These are phyloP conservation scores for Mortierella sp. DNA, from an alignment of 371 early-diverging fungal species.

Conservation along the genomic window DNA sequence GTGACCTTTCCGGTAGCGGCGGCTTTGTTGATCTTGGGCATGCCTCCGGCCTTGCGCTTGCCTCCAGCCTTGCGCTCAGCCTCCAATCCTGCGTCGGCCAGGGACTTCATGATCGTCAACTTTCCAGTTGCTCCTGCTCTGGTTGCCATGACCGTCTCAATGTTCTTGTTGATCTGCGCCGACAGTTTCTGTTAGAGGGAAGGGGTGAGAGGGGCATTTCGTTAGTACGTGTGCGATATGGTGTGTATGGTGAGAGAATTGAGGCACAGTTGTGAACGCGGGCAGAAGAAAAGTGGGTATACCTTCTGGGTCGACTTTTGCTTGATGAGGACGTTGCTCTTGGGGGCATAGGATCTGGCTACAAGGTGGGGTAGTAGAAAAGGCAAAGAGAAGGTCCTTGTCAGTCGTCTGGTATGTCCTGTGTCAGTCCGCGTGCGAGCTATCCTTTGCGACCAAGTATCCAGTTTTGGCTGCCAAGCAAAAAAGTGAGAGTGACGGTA, in stretches of 20 bases:
- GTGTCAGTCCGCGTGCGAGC: background rate
- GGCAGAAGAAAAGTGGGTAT: too few relatives aligned
- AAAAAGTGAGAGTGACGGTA: conserved; percentile 17
- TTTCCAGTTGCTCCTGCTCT: conserved; percentile 80
- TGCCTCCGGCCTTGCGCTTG: conserved; percentile 55
- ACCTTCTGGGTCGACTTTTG: conserved; percentile 69
- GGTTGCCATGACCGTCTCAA: conserved; percentile 77
- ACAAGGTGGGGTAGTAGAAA: background rate
- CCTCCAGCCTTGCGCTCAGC: conserved; percentile 58
- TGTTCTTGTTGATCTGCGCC: conserved; percentile 72
- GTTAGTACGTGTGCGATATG: too few relatives aligned
- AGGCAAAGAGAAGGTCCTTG: too few relatives aligned
- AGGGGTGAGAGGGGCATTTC: background rate
- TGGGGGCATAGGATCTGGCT: conserved; percentile 73
- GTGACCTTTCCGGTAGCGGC: conserved; percentile 40
- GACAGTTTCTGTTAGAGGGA: conserved; percentile 65
- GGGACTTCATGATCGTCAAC: conserved; percentile 75
- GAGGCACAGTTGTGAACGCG: background rate
- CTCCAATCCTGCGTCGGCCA: conserved; percentile 64
- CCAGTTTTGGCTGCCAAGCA: background rate
- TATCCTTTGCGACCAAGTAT: too few relatives aligned
- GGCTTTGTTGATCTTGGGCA: conserved; percentile 46
- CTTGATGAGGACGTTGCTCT: conserved; percentile 67
- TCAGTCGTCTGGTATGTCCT: background rate
- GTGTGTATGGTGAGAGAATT: too few relatives aligned